phyloP scores from a whole-genome alignment of 441 rosid genomes.

The Gossypium lobatum region DNA sequence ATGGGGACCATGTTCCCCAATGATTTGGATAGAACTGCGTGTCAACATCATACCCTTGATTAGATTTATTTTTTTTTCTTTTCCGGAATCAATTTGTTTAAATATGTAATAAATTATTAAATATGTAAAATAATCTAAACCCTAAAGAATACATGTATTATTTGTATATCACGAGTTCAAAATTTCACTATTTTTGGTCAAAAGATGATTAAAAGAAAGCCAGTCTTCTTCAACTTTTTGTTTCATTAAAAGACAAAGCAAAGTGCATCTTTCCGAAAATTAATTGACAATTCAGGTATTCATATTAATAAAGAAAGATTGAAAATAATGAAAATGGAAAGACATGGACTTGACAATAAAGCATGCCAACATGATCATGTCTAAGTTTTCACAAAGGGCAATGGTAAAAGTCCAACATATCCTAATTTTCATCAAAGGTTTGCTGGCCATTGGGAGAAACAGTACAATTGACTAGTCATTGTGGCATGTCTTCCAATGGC shows the following conservation, averaged over 20 bases:
- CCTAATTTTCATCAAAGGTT: slow-evolving; percentile 2
- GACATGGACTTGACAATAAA: background rate
- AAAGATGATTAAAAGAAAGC: background rate
- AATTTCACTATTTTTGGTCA: background rate
- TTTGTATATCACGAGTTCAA: no score
- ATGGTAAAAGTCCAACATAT: background rate
- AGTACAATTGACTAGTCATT: background rate
- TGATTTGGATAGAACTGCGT: background rate
- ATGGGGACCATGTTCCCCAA: background rate
- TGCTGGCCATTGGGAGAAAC: slow-evolving; percentile 9
- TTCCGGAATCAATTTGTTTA: background rate
- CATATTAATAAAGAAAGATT: background rate
- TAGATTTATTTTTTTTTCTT: no score
- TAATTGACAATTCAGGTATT: no score
- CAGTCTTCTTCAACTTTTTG: background rate
- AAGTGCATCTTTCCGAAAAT: background rate
- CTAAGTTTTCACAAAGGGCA: slow-evolving; percentile 3
- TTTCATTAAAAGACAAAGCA: background rate
- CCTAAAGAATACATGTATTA: no score
- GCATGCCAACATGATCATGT: background rate
- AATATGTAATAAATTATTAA: no score
- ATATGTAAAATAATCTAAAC: no score
- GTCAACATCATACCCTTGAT: background rate
- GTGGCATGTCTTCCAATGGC: slow-evolving; percentile 9
- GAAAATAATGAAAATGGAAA: background rate